Base-by-base conservation (phyloP, 768 basidiomycete species). In the Agaricus blazei region DNA sequence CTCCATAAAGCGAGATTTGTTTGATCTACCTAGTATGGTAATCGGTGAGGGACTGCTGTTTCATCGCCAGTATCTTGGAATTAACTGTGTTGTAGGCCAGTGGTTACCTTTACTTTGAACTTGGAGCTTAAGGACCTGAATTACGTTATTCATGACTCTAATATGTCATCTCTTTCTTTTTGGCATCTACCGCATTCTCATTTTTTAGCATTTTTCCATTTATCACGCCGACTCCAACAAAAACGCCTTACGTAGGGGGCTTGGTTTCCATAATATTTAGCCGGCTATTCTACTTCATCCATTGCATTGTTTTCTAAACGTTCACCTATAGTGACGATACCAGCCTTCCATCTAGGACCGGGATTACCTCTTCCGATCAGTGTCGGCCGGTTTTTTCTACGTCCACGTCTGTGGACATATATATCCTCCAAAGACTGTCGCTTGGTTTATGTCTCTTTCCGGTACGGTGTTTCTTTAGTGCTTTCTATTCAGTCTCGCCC, bases 1-100 rank as follows among this genome's bases (percentile, higher is more conserved):
- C 68, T 93, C 93, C 52, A 93, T 99, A 67, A 82, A 93, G 63
- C 75, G 96, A 60, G 96, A 98, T 66, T 75, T 96, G 26, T 94
- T 94, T 62, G 92, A 93, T 74, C 72, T 94, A 48, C 92, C 92
- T 9, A 91, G 88, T 67, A 80, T 93, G 57, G 88, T 94, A 48
- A 92, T 94, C 58, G 91, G 91, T 89, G 60, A 44, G 84, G 64
- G 42, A 3, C 34, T 9, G 29, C 34, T 19, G 29, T 37, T 6
- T 7, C 31, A 49, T 19, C 31, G 15, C 24, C 9, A 23, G 24
- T 12, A 27, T 14, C 11, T 14, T 44, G 52, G 23, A 56, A 36
- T 12, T 12, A 41, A 41, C 12, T n/a, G 6, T 36, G 15, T 27
- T 53, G 3, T 58, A 92, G 90, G 91, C 53, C 91, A 93, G 80